Conservation (phyloP, 768 basidiomycete species). For the Phylloporus sp. region DNA sequence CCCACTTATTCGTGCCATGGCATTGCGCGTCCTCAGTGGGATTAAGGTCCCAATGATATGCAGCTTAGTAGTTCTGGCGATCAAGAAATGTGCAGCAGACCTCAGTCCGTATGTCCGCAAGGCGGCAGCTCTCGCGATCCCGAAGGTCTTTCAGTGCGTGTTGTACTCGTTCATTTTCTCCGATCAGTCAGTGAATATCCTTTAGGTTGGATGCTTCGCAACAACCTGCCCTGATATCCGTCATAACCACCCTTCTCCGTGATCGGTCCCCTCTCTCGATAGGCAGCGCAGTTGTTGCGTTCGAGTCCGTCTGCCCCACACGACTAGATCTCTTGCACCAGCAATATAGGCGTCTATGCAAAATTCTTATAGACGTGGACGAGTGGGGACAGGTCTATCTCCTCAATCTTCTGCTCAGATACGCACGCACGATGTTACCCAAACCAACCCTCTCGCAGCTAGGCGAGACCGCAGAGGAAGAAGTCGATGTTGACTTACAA, state of each 20-base stretch:
- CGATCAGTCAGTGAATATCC: neutral
- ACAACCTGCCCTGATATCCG: constrained; percentile 63
- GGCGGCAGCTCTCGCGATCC: constrained; percentile 85
- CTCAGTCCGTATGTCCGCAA: constrained; percentile 94
- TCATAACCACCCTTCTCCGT: constrained; percentile 59
- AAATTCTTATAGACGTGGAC: constrained; percentile 83
- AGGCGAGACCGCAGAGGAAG: constrained; percentile 39
- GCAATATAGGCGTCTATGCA: constrained; percentile 83
- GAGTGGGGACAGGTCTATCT: constrained; percentile 94
- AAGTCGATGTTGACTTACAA: constrained; percentile 74
- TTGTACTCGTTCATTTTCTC: constrained; percentile 14
- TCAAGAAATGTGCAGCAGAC: constrained; percentile 91
- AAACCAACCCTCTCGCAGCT: constrained; percentile 44
- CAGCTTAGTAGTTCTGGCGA: constrained; percentile 77
- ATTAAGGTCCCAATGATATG: constrained; percentile 90
- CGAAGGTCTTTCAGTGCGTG: constrained; percentile 74
- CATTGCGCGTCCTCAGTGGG: constrained; percentile 86
- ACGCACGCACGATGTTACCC: constrained; percentile 80
- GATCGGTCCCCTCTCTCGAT: constrained; percentile 86
- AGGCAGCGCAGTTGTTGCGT: constrained; percentile 82
- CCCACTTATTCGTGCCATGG: constrained; percentile 95
- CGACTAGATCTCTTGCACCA: constrained; percentile 84
- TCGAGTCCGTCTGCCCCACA: constrained; percentile 82
- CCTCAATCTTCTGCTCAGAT: constrained; percentile 73
- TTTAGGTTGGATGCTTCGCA: constrained; percentile 71